Conservation (phyloP, 208 protist species). For the Strigomonas galati region DNA sequence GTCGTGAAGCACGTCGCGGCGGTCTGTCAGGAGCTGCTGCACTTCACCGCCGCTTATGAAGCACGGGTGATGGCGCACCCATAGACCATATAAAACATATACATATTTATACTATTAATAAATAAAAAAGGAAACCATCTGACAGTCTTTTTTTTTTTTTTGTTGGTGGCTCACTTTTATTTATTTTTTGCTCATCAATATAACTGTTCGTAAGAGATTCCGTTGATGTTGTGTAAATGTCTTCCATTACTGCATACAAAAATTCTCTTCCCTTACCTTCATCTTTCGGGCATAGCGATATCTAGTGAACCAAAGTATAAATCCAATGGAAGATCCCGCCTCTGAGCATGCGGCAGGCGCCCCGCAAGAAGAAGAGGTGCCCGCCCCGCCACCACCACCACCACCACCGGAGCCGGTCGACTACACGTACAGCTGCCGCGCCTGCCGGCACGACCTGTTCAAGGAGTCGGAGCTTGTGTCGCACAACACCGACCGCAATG, state of each 20-base stretch:
- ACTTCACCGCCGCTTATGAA: conserved; percentile 55
- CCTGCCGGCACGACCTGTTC: conserved; percentile 58
- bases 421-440: conserved; percentile 55
- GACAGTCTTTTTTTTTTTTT: not conserved
- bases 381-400: not conserved
- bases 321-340: too few relatives aligned
- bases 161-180: too few relatives aligned
- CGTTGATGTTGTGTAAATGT: not conserved
- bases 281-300: too few relatives aligned
- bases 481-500: conserved; percentile 34
- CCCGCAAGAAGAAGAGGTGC: not conserved
- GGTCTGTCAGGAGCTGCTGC: conserved; percentile 67
- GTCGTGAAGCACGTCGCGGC: conserved; percentile 58
- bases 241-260: not conserved
- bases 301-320: too few relatives aligned
- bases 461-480: conserved; percentile 33
- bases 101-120: not conserved
- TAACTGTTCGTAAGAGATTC: not conserved
- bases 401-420: not conserved
- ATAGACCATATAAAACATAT: not conserved
- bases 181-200: too few relatives aligned
- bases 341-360: too few relatives aligned
- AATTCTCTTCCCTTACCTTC: not conserved
- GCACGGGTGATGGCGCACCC: conserved; percentile 16
- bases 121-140: not conserved